Percentiles rank a stretch among this genome's conserved stretches.
These are phyloP conservation scores for Arabis alpina DNA, from an alignment of 345 rosid genomes.

Conservation along the genomic window DNA sequence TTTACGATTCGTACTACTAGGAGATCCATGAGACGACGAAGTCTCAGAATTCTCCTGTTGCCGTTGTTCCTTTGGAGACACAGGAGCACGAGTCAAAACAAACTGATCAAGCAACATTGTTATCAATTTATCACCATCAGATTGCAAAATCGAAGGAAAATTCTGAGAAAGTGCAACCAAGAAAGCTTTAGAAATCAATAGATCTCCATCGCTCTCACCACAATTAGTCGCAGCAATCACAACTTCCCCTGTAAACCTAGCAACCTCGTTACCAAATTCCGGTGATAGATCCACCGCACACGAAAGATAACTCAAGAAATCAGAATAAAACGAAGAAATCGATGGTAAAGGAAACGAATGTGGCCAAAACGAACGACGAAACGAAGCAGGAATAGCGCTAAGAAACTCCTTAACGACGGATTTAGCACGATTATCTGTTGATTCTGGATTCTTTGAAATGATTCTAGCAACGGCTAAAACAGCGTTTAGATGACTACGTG, in stretches of 20 bases:
- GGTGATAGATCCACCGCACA: slow-evolving; percentile 54
- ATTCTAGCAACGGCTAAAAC: slow-evolving; percentile 79
- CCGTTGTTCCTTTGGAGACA: slow-evolving; percentile 54
- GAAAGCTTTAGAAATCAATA: slow-evolving; percentile 61
- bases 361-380: slow-evolving; percentile 85
- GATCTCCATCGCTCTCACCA: slow-evolving; percentile 45
- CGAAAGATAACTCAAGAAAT: slow-evolving; percentile 67
- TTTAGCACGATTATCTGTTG: slow-evolving; percentile 60
- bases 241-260: slow-evolving; percentile 68
- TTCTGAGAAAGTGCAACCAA: slow-evolving; percentile 70
- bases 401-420: slow-evolving; percentile 68
- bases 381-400: slow-evolving; percentile 72
- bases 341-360: slow-evolving; percentile 62
- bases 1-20: slow-evolving; percentile 51
- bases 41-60: slow-evolving; percentile 52
- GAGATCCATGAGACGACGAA: slow-evolving; percentile 79
- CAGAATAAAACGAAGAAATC: slow-evolving; percentile 64
- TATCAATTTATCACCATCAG: slow-evolving; percentile 74
- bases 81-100: slow-evolving; percentile 44
- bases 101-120: slow-evolving; percentile 72
- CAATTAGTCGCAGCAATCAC: slow-evolving; percentile 54
- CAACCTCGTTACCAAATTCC: slow-evolving; percentile 72
- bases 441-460: slow-evolving; percentile 61
- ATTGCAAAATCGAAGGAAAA: slow-evolving; percentile 65
- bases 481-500: slow-evolving; percentile 90